Percentiles rank a stretch among this genome's conserved stretches.
phyloP scores from a whole-genome alignment of 1,139 yeast species.

The Zygosaccharomyces pseudobailii region DNA sequence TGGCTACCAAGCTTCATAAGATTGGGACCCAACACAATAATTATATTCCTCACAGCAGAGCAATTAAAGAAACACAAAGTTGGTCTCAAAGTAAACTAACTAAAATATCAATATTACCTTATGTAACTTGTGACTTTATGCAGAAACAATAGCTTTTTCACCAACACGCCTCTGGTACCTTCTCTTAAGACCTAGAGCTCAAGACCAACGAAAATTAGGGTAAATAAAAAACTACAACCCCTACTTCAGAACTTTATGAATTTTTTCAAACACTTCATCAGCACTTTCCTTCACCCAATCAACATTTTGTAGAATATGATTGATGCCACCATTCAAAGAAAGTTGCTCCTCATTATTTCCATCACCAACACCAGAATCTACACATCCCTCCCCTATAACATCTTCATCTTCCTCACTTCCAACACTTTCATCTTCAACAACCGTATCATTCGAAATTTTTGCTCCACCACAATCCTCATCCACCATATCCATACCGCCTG shows the following conservation, averaged over 20 bases:
- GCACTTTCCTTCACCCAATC: conserved; percentile 33
- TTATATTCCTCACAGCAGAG: conserved; percentile 76
- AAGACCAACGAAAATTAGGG: no score
- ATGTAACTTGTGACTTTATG: neutral
- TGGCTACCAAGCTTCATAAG: conserved; percentile 87
- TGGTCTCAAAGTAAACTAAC: conserved; percentile 35
- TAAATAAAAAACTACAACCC: neutral
- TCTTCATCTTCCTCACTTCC: neutral
- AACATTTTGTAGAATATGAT: conserved; percentile 27
- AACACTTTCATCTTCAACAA: neutral
- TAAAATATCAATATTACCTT: neutral
- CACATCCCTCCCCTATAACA: neutral
- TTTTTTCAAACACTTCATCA: conserved; percentile 33
- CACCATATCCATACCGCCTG: neutral
- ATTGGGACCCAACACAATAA: conserved; percentile 84
- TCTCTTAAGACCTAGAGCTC: no score
- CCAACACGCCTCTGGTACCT: no score
- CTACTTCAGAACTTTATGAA: conserved; percentile 24
- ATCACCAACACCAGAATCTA: neutral
- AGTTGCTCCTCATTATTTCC: neutral
- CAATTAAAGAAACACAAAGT: conserved; percentile 58
- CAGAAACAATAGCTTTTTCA: no score
- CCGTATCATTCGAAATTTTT: neutral
- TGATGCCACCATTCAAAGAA: conserved; percentile 18
- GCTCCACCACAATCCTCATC: neutral